Base-by-base conservation (phyloP, 495 filamentous ascomycete genomes). In the Thozetella sp. region DNA sequence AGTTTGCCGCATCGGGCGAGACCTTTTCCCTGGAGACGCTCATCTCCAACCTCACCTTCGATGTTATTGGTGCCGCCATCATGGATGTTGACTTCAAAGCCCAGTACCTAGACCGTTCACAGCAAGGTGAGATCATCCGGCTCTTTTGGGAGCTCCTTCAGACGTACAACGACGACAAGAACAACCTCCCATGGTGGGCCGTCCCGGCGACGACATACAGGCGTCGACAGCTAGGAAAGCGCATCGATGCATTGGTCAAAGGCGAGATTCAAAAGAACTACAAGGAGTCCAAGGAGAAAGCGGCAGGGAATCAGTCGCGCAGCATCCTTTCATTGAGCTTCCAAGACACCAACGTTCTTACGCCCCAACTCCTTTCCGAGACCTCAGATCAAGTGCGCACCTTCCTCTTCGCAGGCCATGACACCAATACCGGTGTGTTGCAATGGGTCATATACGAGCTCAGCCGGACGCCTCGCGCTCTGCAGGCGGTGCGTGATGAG, bases 331-430 rank as follows among this genome's bases (percentile, higher is more conserved):
- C n/a, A n/a, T n/a, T n/a, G n/a, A n/a, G n/a, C 22, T 48, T 69
- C n/a, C 57, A 59, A 37, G 65, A 63, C 40, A 57, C 54, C 19
- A 48, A 61, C 46, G 22, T 2, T 22, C 53, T 70, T 3, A 60
- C 58, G 0, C 52, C 65, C 1, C 10, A 62, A 24, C 25, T 62
- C 3, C 6, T 67, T 12, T 19, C 48, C n/a, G 54, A 55, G n/a
- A 56, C 63, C 1, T 64, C 24, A 19, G 67, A 64, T 37, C 63
- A 69, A 25, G 37, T 66, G 0, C 65, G 65, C n/a, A 70, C 70
- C 1, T 77, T 78, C 60, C 62, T 79, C 11, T 69, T 72, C 25
- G 76, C 69, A 1, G 77, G 75, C 22, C 72, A 75, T 52, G 77
- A 80, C 61, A 76, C 74, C 2, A 76, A 70, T 4, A 61, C 63